Base-by-base conservation (phyloP, 495 filamentous ascomycete genomes). In the Aspergillus haitiensis region DNA sequence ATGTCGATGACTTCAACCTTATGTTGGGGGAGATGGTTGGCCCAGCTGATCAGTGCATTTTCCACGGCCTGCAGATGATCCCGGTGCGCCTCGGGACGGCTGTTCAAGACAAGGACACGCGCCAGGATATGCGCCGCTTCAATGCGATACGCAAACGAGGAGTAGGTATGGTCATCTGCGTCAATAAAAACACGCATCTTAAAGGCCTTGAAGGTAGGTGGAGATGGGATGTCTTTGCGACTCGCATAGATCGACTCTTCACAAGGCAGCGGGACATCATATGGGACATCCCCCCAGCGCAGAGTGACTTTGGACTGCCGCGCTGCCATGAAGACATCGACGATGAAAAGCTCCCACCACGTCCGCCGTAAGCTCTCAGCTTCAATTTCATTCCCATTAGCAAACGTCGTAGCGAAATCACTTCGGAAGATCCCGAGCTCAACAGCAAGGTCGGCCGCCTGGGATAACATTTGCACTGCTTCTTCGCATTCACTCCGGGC, bases 31-130 rank as follows among this genome's bases (percentile, higher is more conserved):
- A 78, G 59, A 54, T 77, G 75, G 60, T 78, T 76, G 40, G 70
- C 64, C 76, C 76, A 78, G 64, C 76, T 77, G 31, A 75, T 71
- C 7, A 78, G 69, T 12, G 76, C 75, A 61, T 78, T 78, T 37
- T 75, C 73, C 6, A 75, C 74, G 8, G 76, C 75, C 60, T 78
- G 76, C 7, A 75, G 58, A 46, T 78, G 75, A 51, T 78, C 75
- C 2, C 70, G 67, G 40, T 77, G 75, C 13, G 66, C 65, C 27
- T 78, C 75, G 4, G 64, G 65, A 5, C 75, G 57, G 32, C 69
- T 57, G 46, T 76, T 77, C 10, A 78, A 51, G 4, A 76, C 69
- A 18, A 77, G 55, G 5, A 74, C 73, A 13, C 75, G 66, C 32
- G 66, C 71, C 12, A 78, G 58, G 21, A 78, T 75, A 1, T 62